These are phyloP conservation scores for Musa schizocarpa DNA, from an alignment of 176 grass and related monocot genomes.

Conservation along the genomic window DNA sequence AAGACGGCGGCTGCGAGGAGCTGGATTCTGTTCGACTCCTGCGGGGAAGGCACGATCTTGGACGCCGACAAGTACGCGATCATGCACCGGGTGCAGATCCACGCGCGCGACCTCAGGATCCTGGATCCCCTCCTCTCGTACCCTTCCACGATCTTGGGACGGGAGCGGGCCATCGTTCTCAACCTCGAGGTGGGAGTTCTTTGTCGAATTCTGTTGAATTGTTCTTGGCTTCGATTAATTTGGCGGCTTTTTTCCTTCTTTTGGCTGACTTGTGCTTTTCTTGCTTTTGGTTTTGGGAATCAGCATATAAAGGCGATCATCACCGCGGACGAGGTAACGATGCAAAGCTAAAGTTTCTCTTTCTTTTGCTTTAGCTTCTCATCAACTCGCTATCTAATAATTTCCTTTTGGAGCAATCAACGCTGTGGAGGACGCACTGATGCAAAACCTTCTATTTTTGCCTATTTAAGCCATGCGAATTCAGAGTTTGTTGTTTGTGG, in stretches of 20 bases:
- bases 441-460: background rate
- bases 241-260: background rate
- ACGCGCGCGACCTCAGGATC: constrained; percentile 92
- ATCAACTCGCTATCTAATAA: no score
- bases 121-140: constrained; percentile 93
- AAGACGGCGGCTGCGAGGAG: constrained; percentile 58
- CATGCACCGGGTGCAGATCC: constrained; percentile 93
- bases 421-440: background rate
- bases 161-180: constrained; percentile 92
- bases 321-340: constrained; percentile 80
- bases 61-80: constrained; percentile 96
- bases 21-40: constrained; percentile 81
- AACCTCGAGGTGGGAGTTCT: constrained; percentile 62
- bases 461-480: background rate
- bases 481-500: no score
- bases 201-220: no score
- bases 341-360: background rate
- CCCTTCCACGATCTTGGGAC: constrained; percentile 89
- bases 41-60: constrained; percentile 63
- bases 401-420: no score
- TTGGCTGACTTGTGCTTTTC: constrained; percentile 11
- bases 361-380: background rate
- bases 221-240: background rate
- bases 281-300: constrained; percentile 15
- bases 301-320: constrained; percentile 99